Conservation (phyloP, 2,329 filamentous ascomycete genomes). For the Penicillium psychrosexuale region DNA sequence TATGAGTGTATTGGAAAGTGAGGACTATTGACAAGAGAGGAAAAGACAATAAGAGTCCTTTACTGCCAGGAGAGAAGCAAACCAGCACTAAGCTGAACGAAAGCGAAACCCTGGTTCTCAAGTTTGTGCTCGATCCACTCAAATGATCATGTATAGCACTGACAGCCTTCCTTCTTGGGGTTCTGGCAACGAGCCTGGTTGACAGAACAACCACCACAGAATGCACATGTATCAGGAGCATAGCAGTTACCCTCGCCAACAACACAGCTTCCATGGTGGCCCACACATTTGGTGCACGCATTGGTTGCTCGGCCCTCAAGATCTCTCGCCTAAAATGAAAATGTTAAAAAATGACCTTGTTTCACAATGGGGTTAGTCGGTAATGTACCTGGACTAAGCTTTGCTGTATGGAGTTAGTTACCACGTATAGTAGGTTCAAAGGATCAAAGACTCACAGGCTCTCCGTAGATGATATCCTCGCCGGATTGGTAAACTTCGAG, state of each 20-base stretch:
- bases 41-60: neutral
- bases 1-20: neutral
- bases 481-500: neutral
- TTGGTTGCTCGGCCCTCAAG: constrained; percentile 1
- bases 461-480: neutral
- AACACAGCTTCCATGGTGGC: constrained; percentile 5
- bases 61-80: neutral
- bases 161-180: neutral
- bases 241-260: constrained; percentile 3
- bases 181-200: constrained; percentile 4
- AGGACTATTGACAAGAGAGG: neutral
- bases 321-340: neutral
- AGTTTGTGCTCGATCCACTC: too few relatives aligned
- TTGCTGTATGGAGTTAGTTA: neutral
- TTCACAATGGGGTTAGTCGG: too few relatives aligned
- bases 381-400: neutral
- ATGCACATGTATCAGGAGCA: constrained; percentile 1
- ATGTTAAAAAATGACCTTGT: neutral
- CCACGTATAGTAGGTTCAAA: neutral
- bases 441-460: neutral
- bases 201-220: neutral
- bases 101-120: neutral
- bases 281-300: constrained; percentile 1
- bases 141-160: neutral
- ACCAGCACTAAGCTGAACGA: neutral